Evolutionary conservation across 768 basidiomycete genomes (phyloP), one percentile per base, ranked within the genome.

Genomic region (Leccinum disarticulatum): DNA sequence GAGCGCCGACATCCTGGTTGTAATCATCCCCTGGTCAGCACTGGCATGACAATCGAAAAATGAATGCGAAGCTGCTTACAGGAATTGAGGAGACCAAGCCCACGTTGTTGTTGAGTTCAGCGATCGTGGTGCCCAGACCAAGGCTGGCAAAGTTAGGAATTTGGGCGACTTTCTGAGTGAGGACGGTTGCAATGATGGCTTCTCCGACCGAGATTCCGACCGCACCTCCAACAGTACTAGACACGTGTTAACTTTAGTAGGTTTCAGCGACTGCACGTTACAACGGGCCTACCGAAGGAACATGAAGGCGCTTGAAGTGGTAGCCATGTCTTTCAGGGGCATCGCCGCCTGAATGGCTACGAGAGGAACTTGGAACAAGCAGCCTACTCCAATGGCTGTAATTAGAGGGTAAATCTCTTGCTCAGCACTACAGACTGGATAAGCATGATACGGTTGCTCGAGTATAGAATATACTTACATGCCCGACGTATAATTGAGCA

Each of bases 281-380:
- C 11, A 17, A 36, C 30, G 5, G 17, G 58, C 74, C 31, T 68
- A 86, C 84, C 88, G 81, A 62, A 93, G 75, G 67, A 94, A 87
- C 22, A 83, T 82, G 66, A 87, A 88, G 0, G 85, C 84, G 1
- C 82, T 77, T 0, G 91, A 91, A 55, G 84, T 85, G 2, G 91
- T 91, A 3, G 91, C 90, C 90, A 93, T 91, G 63, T 93, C 90
- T 65, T 85, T 87, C 15, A 91, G 66, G 0, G 93, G 93, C 91
- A 95, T 95, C 1, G 91, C 87, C 1, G 91, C 90, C 74, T 94
- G 92, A 14, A 94, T 73, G 14, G 80, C 88, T 54, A 92, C 84
- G 7, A 91, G 73, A 0, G 90, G 90, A 5, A 76, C 68, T 76
- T 86, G 83, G 77, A 89, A 89, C 53, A 92, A 70, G 62, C 78